phyloP scores from a whole-genome alignment of 2,329 filamentous ascomycete species.

The Immersiporthe knoxdaviesiana region DNA sequence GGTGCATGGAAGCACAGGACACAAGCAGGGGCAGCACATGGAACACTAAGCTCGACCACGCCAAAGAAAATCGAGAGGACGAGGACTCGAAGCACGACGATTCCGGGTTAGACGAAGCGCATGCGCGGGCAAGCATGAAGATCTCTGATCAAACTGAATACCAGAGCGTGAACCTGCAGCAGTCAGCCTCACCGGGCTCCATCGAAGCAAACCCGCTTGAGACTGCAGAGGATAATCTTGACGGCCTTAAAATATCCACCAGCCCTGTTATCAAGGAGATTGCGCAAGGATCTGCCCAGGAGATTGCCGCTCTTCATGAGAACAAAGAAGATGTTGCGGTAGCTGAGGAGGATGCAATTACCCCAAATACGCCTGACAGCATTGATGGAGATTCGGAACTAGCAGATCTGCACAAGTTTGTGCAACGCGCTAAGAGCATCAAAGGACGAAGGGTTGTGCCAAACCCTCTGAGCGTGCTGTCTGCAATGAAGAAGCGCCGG shows the following conservation, averaged over 20 bases:
- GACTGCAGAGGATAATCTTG: background rate
- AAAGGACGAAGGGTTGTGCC: constrained; percentile 4
- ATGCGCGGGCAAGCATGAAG: too few species aligned
- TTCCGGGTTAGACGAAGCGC: background rate
- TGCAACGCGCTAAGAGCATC: constrained; percentile 37
- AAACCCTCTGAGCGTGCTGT: background rate
- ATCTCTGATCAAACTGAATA: background rate
- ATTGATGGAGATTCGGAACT: constrained; percentile 40
- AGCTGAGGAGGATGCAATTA: background rate
- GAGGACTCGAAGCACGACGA: background rate
- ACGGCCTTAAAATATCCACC: background rate
- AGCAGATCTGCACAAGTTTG: constrained; percentile 41
- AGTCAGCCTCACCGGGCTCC: background rate
- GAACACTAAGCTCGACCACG: background rate
- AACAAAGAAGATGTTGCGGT: background rate
- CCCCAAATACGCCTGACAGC: background rate
- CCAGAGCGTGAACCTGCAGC: background rate
- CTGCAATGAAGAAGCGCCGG: constrained; percentile 33
- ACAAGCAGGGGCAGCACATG: too few species aligned
- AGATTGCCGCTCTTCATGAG: background rate
- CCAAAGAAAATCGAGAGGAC: background rate
- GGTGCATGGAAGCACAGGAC: background rate
- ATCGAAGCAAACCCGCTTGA: background rate
- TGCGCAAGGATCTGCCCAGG: background rate
- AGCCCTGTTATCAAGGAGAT: background rate